Percentiles rank a stretch among this genome's conserved stretches.
These are phyloP conservation scores for Hyphopichia burtonii DNA, from an alignment of 1,139 yeast genomes.

Conservation along the genomic window DNA sequence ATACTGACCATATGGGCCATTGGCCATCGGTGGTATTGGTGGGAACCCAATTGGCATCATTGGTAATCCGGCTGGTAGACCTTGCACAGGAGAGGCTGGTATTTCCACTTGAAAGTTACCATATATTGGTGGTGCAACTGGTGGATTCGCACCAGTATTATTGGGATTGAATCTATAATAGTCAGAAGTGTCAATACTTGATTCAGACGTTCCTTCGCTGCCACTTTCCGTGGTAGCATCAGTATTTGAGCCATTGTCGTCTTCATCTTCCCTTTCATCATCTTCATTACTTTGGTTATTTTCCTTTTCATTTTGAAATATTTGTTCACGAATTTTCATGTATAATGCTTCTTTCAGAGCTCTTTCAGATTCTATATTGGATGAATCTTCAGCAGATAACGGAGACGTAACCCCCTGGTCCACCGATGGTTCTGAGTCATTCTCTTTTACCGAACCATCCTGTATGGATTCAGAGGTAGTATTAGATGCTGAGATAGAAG, in stretches of 20 bases:
- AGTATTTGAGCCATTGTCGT: conserved; percentile 4
- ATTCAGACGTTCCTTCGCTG: conserved; percentile 4
- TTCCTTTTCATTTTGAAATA: conserved; percentile 27
- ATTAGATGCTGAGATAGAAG: conserved; percentile 1
- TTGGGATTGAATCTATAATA: neutral
- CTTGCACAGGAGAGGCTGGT: neutral
- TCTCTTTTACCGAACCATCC: neutral
- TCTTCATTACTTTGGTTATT: conserved; percentile 27
- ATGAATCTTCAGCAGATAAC: neutral
- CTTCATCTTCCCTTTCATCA: conserved; percentile 24
- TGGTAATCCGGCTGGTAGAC: neutral
- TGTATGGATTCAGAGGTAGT: conserved; percentile 1
- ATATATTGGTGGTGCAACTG: neutral
- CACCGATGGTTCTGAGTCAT: no score
- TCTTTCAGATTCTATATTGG: conserved; percentile 21
- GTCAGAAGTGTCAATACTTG: conserved; percentile 3
- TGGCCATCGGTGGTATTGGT: conserved; percentile 2
- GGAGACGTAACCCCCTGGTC: neutral
- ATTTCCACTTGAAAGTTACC: neutral
- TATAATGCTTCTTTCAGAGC: conserved; percentile 41
- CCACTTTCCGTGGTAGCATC: neutral
- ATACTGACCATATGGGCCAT: conserved; percentile 1
- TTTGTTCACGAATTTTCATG: conserved; percentile 44
- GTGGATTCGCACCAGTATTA: neutral
- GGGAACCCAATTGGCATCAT: conserved; percentile 7